These are phyloP conservation scores for Protoeuglena noctilucae DNA, from an alignment of 139 green algal species.

Conservation along the genomic window DNA sequence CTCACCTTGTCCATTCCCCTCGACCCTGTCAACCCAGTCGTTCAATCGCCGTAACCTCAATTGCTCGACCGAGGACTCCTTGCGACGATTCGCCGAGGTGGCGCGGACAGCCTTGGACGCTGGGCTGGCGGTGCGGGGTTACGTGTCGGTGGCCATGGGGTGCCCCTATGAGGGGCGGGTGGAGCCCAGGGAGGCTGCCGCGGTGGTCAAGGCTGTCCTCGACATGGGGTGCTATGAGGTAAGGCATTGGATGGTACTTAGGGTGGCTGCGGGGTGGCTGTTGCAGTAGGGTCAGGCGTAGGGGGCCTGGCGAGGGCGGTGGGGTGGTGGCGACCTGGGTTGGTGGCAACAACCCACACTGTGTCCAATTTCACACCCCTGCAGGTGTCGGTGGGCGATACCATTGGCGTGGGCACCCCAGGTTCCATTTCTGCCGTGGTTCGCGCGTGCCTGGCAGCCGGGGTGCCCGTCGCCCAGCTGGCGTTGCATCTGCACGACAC, in stretches of 20 bases:
- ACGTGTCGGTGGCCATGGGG: conserved; percentile 62
- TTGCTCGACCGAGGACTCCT: conserved; percentile 47
- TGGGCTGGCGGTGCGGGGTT: conserved; percentile 42
- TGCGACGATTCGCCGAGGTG: conserved; percentile 48
- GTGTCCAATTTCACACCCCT: too few relatives aligned
- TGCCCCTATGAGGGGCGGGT: conserved; percentile 59
- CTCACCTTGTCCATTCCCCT: too few relatives aligned
- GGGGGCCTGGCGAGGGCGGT: too few relatives aligned
- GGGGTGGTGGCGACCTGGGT: too few relatives aligned
- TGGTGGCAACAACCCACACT: too few relatives aligned
- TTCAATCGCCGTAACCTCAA: conserved; percentile 83
- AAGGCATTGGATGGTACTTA: too few relatives aligned
- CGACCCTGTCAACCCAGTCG: too few relatives aligned
- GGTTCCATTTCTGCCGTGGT: conserved; percentile 52
- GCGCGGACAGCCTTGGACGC: conserved; percentile 25
- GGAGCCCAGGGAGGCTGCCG: conserved; percentile 31
- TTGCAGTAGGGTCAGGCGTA: too few relatives aligned
- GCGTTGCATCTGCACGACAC: conserved; percentile 90
- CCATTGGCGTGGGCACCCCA: conserved; percentile 71
- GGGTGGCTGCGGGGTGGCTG: too few relatives aligned
- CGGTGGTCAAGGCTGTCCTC: conserved; percentile 42
- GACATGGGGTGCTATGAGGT: conserved; percentile 90
- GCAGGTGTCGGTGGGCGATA: conserved; percentile 84
- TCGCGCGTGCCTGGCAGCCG: conserved; percentile 17
- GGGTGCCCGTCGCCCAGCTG: conserved; percentile 32